Conservation (phyloP, 169 alveolate species). For the Cyclospora cayetanensis region DNA sequence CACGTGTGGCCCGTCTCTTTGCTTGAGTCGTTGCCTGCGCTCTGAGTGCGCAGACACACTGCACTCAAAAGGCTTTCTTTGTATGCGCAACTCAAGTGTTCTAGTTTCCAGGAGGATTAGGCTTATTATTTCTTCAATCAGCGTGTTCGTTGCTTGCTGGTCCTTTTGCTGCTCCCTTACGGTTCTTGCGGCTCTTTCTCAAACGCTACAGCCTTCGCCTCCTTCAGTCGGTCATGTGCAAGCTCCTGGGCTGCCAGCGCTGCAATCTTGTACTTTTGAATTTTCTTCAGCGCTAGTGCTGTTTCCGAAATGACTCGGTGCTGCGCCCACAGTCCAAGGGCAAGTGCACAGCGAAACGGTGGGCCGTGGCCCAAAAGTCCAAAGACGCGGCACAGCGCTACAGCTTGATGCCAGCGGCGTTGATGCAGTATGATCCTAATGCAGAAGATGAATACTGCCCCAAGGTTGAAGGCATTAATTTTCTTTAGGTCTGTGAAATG, state of each 20-base stretch:
- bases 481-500: constrained; percentile 3
- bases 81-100: neutral
- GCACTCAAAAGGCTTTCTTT: neutral
- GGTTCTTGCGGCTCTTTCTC: constrained; percentile 30
- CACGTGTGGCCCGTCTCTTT: neutral
- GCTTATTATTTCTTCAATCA: too few relatives aligned
- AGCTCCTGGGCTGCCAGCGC: neutral
- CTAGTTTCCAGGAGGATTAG: too few relatives aligned
- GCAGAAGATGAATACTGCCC: constrained; percentile 20
- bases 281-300: neutral
- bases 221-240: neutral
- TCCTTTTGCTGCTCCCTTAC: neutral
- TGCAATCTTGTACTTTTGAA: neutral
- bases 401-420: constrained; percentile 23
- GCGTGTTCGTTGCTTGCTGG: neutral
- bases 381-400: constrained; percentile 27
- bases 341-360: constrained; percentile 21
- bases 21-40: neutral
- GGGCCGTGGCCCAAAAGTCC: neutral
- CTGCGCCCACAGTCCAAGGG: constrained; percentile 27
- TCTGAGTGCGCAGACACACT: neutral
- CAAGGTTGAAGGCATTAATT: neutral
- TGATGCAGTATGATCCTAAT: constrained; percentile 15
- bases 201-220: neutral
- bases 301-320: neutral